Evolutionary conservation across 352 stramenopile species (phyloP), one percentile per base, ranked within the genome.

Genomic region (Pythium biforme): DNA sequence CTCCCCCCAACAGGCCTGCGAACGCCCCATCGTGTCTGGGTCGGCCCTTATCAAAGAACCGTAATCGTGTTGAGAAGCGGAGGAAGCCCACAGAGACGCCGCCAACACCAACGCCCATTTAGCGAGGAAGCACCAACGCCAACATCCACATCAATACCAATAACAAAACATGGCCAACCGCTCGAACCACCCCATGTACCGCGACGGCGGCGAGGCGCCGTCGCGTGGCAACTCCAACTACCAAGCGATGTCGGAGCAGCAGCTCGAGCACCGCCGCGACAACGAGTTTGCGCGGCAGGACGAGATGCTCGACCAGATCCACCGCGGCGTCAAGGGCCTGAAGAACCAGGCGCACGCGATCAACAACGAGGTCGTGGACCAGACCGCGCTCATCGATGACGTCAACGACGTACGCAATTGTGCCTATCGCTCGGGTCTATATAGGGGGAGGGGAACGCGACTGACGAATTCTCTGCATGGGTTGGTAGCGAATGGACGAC

Each of bases 261-360:
- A 87, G 54, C 74, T 90, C 29, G 83, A 92, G 51, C 66, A 55
- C 39, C 81, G 75, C 8, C 81, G 79, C 40, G 61, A 73, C 5
- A 70, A 87, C 2, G 79, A 92, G 59, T 50, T 83, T 31, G 69
- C 77, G 34, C 66, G 76, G 5, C 86, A 94, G 69, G 86, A 94
- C 58, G 79, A 73, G 22, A 52, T 86, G 66, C 75, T 94, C 26
- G 85, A 94, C 66, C 69, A 92, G 56, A 89, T 94, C 55, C 79
- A 91, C 68, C 74, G 70, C 52, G 85, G 85, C 54, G 85, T 92
- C 26, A 81, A 85, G 64, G 78, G 80, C 1, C 76, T 94, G 7
- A 90, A 90, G 80, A 86, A 89, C 71, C 82, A 94, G 46, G 85
- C 85, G 41, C 76, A 89, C 22, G 85, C 83, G 25, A 94, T 94